A percentile compares a stretch with the other conserved stretches of the same genome.
These are phyloP conservation scores for Trichophyton simii DNA, from an alignment of 2,329 filamentous ascomycete genomes.

Conservation along the genomic window DNA sequence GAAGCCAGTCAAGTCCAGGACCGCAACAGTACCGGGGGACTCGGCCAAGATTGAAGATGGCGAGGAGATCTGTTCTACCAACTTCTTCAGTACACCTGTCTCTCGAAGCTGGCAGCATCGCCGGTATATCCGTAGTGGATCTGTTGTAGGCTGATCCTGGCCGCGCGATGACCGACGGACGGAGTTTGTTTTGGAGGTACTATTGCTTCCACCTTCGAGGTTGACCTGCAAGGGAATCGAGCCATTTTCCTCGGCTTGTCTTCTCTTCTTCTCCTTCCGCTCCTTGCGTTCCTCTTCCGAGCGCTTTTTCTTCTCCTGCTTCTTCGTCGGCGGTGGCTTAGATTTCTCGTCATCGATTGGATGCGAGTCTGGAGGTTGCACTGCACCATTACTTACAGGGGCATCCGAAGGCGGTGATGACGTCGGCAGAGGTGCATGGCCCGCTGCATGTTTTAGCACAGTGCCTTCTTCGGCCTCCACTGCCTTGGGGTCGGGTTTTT, in stretches of 20 bases:
- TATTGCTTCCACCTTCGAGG: conserved; percentile 51
- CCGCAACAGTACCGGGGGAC: conserved; percentile 63
- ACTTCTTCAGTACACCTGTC: conserved; percentile 79
- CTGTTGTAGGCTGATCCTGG: conserved; percentile 66
- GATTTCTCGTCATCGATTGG: conserved; percentile 23
- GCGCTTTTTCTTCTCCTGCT: conserved; percentile 92
- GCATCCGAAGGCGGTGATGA: not conserved
- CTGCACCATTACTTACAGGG: not conserved
- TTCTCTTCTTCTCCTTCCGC: conserved; percentile 76
- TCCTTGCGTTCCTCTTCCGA: conserved; percentile 89
- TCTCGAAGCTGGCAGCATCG: conserved; percentile 89
- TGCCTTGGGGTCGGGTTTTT: conserved; percentile 5
- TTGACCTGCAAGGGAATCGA: conserved; percentile 72
- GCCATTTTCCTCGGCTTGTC: conserved; percentile 77
- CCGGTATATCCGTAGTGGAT: conserved; percentile 83
- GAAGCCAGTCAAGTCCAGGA: conserved; percentile 73
- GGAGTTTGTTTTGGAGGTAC: conserved; percentile 32
- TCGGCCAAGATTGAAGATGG: conserved; percentile 51
- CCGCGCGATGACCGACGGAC: conserved; percentile 23
- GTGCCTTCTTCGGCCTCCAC: conserved; percentile 57
- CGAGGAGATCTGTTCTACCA: conserved; percentile 74
- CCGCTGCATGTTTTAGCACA: conserved; percentile 49
- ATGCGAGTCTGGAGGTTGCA: not conserved
- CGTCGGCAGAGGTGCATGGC: not conserved
- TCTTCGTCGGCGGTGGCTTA: conserved; percentile 42